Percentiles rank a stretch among this genome's conserved stretches.
Conservation (phyloP, 306 rosid genomes). For the Corylus heterophylla region DNA sequence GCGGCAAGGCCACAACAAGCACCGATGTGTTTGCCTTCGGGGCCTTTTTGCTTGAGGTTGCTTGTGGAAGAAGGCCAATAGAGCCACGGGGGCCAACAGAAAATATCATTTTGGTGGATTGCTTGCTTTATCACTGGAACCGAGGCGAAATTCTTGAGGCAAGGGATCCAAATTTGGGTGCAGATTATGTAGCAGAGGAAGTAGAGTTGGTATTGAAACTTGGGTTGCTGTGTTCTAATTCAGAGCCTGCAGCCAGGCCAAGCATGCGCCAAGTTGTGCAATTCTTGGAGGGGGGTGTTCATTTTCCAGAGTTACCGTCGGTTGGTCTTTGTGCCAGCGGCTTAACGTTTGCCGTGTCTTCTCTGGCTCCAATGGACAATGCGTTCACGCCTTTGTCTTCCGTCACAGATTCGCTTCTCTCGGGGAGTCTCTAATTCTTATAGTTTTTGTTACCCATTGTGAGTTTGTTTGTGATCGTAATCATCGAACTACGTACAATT, state of each 20-base stretch:
- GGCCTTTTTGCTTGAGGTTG: conserved; percentile 37
- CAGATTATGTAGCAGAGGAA: conserved; percentile 41
- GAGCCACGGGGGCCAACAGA: background rate
- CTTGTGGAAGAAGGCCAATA: conserved; percentile 41
- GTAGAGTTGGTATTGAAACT: conserved; percentile 51
- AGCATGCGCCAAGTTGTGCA: conserved; percentile 39
- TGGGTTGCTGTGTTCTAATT: conserved; percentile 58
- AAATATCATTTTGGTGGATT: conserved; percentile 61
- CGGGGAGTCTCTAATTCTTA: conserved; percentile 46
- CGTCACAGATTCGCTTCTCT: conserved; percentile 50
- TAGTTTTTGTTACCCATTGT: background rate
- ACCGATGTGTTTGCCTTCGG: conserved; percentile 39
- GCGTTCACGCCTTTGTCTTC: conserved; percentile 30
- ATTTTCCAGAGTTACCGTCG: conserved; percentile 20
- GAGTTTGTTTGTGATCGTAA: too few species aligned
- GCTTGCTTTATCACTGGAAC: conserved; percentile 56
- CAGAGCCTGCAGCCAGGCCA: conserved; percentile 28
- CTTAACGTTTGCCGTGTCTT: conserved; percentile 34
- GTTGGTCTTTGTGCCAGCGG: conserved; percentile 36
- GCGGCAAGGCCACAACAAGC: conserved; percentile 32
- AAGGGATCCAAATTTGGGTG: conserved; percentile 51
- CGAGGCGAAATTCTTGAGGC: conserved; percentile 39
- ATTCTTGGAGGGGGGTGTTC: conserved; percentile 27
- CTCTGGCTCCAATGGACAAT: conserved; percentile 39
- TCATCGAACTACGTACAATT: too few species aligned